Conservation (phyloP, 805 yeast species). For the Cyberlindnera veronae region DNA sequence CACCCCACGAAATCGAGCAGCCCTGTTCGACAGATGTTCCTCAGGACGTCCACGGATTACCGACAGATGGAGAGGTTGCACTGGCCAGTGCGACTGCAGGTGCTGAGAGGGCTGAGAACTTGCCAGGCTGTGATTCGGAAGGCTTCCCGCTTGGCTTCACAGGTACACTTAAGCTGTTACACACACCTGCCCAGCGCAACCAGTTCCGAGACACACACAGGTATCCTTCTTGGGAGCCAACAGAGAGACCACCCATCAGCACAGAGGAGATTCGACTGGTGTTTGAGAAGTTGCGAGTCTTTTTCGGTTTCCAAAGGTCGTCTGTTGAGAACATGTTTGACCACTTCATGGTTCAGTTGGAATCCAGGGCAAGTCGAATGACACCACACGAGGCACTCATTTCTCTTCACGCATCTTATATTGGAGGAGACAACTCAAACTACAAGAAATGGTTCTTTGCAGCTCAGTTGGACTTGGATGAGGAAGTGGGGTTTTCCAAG, state of each 20-base stretch:
- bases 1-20: too few relatives aligned
- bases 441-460: slow-evolving; percentile 92
- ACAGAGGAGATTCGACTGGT: slow-evolving; percentile 58
- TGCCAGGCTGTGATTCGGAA: too few relatives aligned
- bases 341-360: slow-evolving; percentile 74
- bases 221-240: not conserved
- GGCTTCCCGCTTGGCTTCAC: not conserved
- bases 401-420: slow-evolving; percentile 83
- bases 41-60: too few relatives aligned
- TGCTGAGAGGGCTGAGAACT: too few relatives aligned
- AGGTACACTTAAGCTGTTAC: not conserved
- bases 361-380: slow-evolving; percentile 83
- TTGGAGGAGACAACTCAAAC: slow-evolving; percentile 87
- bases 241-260: slow-evolving; percentile 1
- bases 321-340: slow-evolving; percentile 78
- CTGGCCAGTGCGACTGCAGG: too few relatives aligned
- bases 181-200: not conserved
- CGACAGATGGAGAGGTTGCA: too few relatives aligned
- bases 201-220: not conserved
- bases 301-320: slow-evolving; percentile 84
- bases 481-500: slow-evolving; percentile 53
- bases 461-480: slow-evolving; percentile 75
- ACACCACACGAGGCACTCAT: slow-evolving; percentile 66
- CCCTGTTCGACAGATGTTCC: too few relatives aligned
- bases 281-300: slow-evolving; percentile 52